A percentile compares a stretch with the other conserved stretches of the same genome.
Conservation (phyloP, 352 stramenopile species). For the Globisporangium mamillatum region DNA sequence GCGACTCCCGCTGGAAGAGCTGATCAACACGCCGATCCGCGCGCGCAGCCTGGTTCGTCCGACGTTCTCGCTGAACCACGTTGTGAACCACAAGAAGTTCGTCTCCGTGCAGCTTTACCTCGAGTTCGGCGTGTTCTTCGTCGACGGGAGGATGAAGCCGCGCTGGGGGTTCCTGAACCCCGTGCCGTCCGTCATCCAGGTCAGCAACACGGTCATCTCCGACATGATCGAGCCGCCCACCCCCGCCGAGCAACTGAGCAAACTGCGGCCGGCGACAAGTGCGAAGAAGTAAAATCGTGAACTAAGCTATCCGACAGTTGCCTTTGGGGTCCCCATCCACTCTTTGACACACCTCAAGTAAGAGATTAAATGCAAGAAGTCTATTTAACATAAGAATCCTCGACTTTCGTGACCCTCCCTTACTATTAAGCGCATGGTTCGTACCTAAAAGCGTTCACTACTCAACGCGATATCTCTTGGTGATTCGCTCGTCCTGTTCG, state of each 20-base stretch:
- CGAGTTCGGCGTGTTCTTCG: constrained; percentile 13
- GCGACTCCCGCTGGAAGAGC: constrained; percentile 10
- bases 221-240: constrained; percentile 7
- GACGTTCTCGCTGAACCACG: constrained; percentile 7
- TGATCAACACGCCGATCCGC: constrained; percentile 9
- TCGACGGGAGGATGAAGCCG: constrained; percentile 9
- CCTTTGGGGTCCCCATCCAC: neutral
- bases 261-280: constrained; percentile 1
- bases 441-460: neutral
- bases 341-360: neutral
- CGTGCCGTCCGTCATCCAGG: constrained; percentile 8
- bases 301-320: neutral
- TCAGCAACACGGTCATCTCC: constrained; percentile 10
- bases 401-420: neutral
- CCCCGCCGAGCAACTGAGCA: constrained; percentile 2
- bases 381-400: neutral
- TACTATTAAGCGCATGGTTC: neutral
- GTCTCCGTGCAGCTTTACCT: constrained; percentile 10
- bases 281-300: neutral
- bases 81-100: constrained; percentile 15
- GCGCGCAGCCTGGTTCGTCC: constrained; percentile 1
- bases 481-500: neutral
- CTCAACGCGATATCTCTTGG: constrained; percentile 2
- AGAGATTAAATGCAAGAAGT: neutral
- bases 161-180: constrained; percentile 13